Base-by-base conservation (phyloP, 2,329 filamentous ascomycete genomes). In the Alternaria arbusti region DNA sequence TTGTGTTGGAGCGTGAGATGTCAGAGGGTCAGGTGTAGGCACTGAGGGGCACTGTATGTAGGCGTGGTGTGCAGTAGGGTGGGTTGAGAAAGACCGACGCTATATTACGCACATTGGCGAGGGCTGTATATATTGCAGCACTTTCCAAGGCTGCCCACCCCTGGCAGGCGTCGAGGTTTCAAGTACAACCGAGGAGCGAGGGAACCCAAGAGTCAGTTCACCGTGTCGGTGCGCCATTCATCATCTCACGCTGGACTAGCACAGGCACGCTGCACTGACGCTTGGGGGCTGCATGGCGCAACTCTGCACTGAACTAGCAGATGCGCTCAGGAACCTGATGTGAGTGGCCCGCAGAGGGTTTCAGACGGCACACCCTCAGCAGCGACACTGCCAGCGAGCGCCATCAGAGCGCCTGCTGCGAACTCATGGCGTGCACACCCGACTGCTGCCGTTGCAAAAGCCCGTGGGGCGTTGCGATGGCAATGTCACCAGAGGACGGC, bases 401-500 rank as follows among this genome's bases (percentile, higher is more conserved):
- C 22, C 28, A 23, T 15, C 10, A 13, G 30, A 26, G 20, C 25
- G 52, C 22, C 30, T 61, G 30, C 40, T 17, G 44, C n/a, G 50
- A 50, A 50, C 55, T 44, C 50, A 57, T 45, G 49, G 56, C 40
- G 30, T 44, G 44, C 25, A 23, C 40, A 23, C 40, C 57, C 51
- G 55, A 47, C 54, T 28, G 44, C 28, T 25, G 44, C n/a, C 46
- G 45, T 36, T 43, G 45, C 30, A 23, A 23, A 20, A 56, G 23
- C 23, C 30, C 10, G 20, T 43, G 51, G 23, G 54, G 45, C 58
- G 51, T 55, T 56, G 60, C 61, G 49, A 65, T 63, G 67, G 66
- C 67, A 54, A 62, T 70, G 64, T 63, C 65, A 64, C 61, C 44
- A 49, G 36, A 52, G 63, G 51, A 62, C 61, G 62, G 67, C 55